phyloP scores from a whole-genome alignment of 495 filamentous ascomycete genomes.

The Lasiosphaeria hispida region DNA sequence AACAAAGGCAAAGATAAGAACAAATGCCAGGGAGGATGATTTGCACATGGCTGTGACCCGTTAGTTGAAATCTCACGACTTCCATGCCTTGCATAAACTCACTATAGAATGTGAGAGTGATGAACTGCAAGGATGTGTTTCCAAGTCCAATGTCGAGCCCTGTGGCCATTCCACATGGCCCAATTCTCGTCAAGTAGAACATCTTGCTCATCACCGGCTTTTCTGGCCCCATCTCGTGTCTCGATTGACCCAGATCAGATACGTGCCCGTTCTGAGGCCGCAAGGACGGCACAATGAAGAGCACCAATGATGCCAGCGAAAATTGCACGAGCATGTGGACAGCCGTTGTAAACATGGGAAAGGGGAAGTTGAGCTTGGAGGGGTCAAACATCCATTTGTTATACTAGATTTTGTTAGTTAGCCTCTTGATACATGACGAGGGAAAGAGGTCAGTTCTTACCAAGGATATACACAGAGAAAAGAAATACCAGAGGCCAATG shows the following conservation, averaged over 20 bases:
- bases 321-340: slow-evolving; percentile 98
- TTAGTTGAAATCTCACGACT: background rate
- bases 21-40: slow-evolving; percentile 92
- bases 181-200: slow-evolving; percentile 91
- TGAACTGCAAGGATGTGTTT: slow-evolving; percentile 93
- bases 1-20: slow-evolving; percentile 91
- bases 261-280: slow-evolving; percentile 59
- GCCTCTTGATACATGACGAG: background rate
- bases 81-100: slow-evolving; percentile 30
- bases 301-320: slow-evolving; percentile 69
- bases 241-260: slow-evolving; percentile 47
- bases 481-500: slow-evolving; percentile 89
- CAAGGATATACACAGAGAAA: slow-evolving; percentile 91
- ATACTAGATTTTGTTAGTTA: slow-evolving; percentile 57
- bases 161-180: slow-evolving; percentile 89
- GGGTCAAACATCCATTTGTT: slow-evolving; percentile 99
- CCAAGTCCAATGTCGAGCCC: slow-evolving; percentile 95
- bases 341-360: slow-evolving; percentile 92
- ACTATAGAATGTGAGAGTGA: slow-evolving; percentile 96
- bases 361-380: slow-evolving; percentile 82
- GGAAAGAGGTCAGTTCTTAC: slow-evolving; percentile 51
- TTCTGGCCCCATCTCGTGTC: slow-evolving; percentile 56
- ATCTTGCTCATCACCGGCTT: slow-evolving; percentile 82
- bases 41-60: slow-evolving; percentile 84
- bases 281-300: slow-evolving; percentile 80